These are phyloP conservation scores for Trametes gibbosa DNA, from an alignment of 768 basidiomycete genomes.

Conservation along the genomic window DNA sequence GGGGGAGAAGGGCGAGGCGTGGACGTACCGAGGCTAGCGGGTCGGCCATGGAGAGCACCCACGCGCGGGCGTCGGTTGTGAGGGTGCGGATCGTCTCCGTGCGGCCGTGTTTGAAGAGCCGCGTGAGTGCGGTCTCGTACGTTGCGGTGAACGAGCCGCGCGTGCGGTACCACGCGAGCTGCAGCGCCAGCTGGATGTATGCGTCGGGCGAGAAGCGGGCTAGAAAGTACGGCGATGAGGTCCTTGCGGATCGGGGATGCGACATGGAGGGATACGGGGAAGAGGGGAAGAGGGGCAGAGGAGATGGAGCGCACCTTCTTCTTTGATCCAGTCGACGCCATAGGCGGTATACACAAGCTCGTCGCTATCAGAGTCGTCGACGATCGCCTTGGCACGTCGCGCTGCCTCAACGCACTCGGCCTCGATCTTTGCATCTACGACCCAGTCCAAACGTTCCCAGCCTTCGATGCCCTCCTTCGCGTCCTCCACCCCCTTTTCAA, in stretches of 20 bases:
- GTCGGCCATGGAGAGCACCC: conserved; percentile 75
- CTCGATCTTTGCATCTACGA: conserved; percentile 56
- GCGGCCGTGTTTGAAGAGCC: conserved; percentile 81
- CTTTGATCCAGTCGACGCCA: conserved; percentile 86
- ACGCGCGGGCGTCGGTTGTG: conserved; percentile 68
- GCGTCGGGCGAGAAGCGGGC: conserved; percentile 70
- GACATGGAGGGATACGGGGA: too few relatives aligned
- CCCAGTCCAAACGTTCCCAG: conserved; percentile 75
- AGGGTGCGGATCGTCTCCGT: conserved; percentile 87
- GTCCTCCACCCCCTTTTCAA: conserved; percentile 11
- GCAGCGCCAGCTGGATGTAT: conserved; percentile 87
- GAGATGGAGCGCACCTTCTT: conserved; percentile 47
- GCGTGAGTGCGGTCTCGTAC: conserved; percentile 90
- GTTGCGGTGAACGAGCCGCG: conserved; percentile 80
- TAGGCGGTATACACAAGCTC: conserved; percentile 81
- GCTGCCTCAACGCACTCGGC: conserved; percentile 59
- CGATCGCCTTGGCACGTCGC: conserved; percentile 51
- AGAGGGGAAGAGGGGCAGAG: neutral
- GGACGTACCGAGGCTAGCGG: conserved; percentile 46
- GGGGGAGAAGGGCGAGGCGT: neutral
- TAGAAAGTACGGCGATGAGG: conserved; percentile 22
- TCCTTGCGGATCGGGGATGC: neutral
- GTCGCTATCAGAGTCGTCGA: conserved; percentile 79
- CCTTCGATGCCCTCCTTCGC: conserved; percentile 16
- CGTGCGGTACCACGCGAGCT: conserved; percentile 85